A percentile compares a stretch with the other conserved stretches of the same genome.
phyloP scores from a whole-genome alignment of 768 basidiomycete species.

The Leccinum truebloodii region DNA sequence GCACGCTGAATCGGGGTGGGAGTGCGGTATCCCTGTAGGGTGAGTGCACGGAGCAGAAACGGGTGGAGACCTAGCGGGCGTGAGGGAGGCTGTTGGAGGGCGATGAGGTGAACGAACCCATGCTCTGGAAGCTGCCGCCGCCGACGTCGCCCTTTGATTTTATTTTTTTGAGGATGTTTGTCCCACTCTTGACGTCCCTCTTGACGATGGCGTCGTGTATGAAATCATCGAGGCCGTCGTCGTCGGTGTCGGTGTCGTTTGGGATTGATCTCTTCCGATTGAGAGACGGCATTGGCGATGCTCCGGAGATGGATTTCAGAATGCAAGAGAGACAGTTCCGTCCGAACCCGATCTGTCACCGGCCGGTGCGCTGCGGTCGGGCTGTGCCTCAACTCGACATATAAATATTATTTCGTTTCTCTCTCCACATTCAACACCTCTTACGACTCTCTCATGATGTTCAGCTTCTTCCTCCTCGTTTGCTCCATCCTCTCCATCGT shows the following conservation, averaged over 20 bases:
- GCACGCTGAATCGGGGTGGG: slow-evolving; percentile 97
- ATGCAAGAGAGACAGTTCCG: no score
- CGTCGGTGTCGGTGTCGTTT: slow-evolving; percentile 8
- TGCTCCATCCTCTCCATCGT: slow-evolving; percentile 30
- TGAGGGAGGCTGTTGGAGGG: neutral
- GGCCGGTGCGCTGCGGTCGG: neutral
- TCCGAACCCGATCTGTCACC: slow-evolving; percentile 5
- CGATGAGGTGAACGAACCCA: slow-evolving; percentile 59
- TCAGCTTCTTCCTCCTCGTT: slow-evolving; percentile 16
- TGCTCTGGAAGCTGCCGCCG: slow-evolving; percentile 94
- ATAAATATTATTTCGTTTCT: slow-evolving; percentile 1
- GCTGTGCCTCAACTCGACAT: neutral
- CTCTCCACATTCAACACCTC: neutral
- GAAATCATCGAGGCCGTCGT: slow-evolving; percentile 51
- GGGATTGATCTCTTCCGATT: slow-evolving; percentile 33
- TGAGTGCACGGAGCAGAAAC: slow-evolving; percentile 77
- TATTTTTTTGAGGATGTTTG: slow-evolving; percentile 71
- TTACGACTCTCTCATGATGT: slow-evolving; percentile 26
- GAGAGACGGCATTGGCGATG: slow-evolving; percentile 29
- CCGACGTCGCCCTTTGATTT: slow-evolving; percentile 84
- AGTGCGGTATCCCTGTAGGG: slow-evolving; percentile 89
- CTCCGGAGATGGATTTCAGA: slow-evolving; percentile 11
- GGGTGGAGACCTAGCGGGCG: slow-evolving; percentile 70
- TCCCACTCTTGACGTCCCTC: slow-evolving; percentile 67
- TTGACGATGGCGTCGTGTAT: neutral